Evolutionary conservation across 495 filamentous ascomycete genomes (phyloP).

Genomic region (Aspergillus mulundensis): DNA sequence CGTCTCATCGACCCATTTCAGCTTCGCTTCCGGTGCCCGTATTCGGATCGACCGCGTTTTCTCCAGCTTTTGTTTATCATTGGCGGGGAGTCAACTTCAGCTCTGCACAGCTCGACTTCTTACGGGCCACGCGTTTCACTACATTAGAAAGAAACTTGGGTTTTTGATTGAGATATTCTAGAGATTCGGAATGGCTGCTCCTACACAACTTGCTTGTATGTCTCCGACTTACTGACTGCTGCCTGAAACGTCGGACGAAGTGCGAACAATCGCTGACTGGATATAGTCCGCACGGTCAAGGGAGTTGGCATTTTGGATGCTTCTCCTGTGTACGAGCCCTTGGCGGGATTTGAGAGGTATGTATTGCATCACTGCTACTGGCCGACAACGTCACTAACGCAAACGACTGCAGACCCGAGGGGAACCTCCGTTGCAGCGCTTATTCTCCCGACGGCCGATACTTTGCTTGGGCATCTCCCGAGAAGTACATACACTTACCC

Average conservation of each 20-base stretch:
- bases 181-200: constrained; percentile 64
- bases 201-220: constrained; percentile 84
- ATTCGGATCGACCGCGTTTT: not conserved
- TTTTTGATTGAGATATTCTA: constrained; percentile 8
- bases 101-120: constrained; percentile 3
- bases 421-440: constrained; percentile 86
- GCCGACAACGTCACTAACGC: constrained; percentile 17
- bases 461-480: constrained; percentile 89
- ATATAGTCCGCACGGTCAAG: constrained; percentile 83
- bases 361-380: constrained; percentile 3
- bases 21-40: not conserved
- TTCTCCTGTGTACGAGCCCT: constrained; percentile 76
- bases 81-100: constrained; percentile 9
- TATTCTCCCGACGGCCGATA: constrained; percentile 95
- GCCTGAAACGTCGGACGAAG: not conserved
- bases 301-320: constrained; percentile 90
- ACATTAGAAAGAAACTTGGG: constrained; percentile 7
- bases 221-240: constrained; percentile 15
- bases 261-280: constrained; percentile 19
- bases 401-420: constrained; percentile 64
- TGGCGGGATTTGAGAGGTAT: constrained; percentile 75
- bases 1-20: not conserved
- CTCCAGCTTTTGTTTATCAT: constrained; percentile 7
- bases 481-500: constrained; percentile 51
- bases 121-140: constrained; percentile 8